A percentile compares a stretch with the other conserved stretches of the same genome.
These are phyloP conservation scores for Geotrichum europaeum DNA, from an alignment of 1,139 yeast species.

Conservation along the genomic window DNA sequence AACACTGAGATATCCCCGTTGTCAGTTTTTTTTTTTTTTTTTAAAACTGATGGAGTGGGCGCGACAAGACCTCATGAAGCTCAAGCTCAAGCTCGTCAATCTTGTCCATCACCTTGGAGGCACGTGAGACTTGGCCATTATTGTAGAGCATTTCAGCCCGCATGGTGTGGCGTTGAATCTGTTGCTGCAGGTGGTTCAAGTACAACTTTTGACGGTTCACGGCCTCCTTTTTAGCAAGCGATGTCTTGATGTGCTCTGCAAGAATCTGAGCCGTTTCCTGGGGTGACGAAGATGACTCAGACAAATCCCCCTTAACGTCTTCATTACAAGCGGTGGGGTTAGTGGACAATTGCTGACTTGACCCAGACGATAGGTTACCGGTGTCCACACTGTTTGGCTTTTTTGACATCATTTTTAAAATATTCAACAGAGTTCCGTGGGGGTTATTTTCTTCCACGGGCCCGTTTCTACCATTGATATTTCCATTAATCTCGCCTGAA, in stretches of 20 bases:
- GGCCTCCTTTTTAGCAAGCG: constrained; percentile 17
- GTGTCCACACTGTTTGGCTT: neutral
- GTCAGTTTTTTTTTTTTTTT: neutral
- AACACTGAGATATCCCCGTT: no score
- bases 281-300: neutral
- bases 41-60: constrained; percentile 13
- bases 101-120: constrained; percentile 17
- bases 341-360: neutral
- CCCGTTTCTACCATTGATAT: neutral
- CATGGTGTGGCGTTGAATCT: constrained; percentile 16
- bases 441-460: constrained; percentile 14
- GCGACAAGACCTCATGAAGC: constrained; percentile 14
- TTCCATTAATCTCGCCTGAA: neutral
- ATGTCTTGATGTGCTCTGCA: constrained; percentile 17
- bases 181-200: constrained; percentile 16
- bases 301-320: neutral
- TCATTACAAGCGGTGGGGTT: neutral
- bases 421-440: constrained; percentile 16
- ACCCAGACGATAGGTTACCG: neutral
- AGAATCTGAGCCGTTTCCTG: constrained; percentile 17
- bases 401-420: constrained; percentile 18
- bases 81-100: constrained; percentile 18
- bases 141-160: constrained; percentile 18
- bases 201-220: constrained; percentile 16
- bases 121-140: constrained; percentile 17